Evolutionary conservation across 176 grass and related monocot genomes (phyloP), one percentile per base, ranked within the genome.

Genomic region (Eragrostis nindensis): DNA sequence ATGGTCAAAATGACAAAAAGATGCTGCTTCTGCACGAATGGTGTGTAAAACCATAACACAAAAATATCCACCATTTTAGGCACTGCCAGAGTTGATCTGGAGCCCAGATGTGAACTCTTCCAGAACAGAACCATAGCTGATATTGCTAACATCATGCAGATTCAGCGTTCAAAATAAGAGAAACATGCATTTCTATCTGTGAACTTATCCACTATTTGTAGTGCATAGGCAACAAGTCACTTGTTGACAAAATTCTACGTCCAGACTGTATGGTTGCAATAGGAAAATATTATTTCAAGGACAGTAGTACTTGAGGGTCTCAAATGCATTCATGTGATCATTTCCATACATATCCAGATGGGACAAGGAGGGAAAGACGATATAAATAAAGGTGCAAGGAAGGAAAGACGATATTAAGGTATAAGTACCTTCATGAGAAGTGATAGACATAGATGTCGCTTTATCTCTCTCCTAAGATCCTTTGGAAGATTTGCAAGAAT

Each of bases 401-500:
- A n/a, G n/a, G n/a, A n/a, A n/a, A n/a, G n/a, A n/a, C n/a, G n/a
- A n/a, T 71, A 55, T 73, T 68, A 67, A 81, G 21, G 47, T 24
- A 62, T 56, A 87, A 76, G 49, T 93, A 98, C 92, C 90, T 80
- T 91, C 78, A 76, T 95, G 68, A 98, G 96, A 65, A 98, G 96
- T 8, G 88, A 86, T 27, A 93, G 83, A 86, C 92, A 98, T 66
- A 98, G 90, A 80, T 95, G 96, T 5, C 84, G 76, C 44, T 95
- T 95, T 90, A 95, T 95, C 62, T 93, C 96, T 56, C 88, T 91
- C 70, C 92, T 87, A 75, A 98, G 90, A 84, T 98, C 88, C 82
- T 98, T 98, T 44, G 96, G 92, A 83, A 98, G 96, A 66, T 90
- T 98, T 67, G 66, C 55, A 78, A 98, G 92, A 86, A 98, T 86